Conservation (phyloP, 768 basidiomycete species). For the Mrakia blollopis region DNA sequence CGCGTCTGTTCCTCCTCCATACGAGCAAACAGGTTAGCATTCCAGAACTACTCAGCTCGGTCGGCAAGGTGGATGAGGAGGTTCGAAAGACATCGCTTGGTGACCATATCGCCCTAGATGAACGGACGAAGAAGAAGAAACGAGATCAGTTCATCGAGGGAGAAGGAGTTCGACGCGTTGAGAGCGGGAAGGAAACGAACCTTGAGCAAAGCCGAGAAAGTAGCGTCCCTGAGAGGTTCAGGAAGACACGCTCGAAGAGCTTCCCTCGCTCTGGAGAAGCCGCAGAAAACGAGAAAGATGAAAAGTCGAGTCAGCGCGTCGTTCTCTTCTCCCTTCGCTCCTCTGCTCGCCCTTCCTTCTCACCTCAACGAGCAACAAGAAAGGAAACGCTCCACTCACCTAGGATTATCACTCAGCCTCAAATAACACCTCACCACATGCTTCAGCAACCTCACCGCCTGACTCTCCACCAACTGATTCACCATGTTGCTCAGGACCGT, state of each 20-base stretch:
- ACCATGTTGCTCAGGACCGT: slow-evolving; percentile 99
- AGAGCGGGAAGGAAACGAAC: slow-evolving; percentile 45
- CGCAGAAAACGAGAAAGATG: not conserved
- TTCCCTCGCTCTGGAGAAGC: slow-evolving; percentile 70
- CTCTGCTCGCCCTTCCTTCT: not conserved
- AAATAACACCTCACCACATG: slow-evolving; percentile 98
- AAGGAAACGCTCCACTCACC: slow-evolving; percentile 52
- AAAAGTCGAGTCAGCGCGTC: not conserved
- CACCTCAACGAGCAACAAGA: not conserved
- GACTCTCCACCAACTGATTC: slow-evolving; percentile 92
- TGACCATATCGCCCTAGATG: slow-evolving; percentile 91
- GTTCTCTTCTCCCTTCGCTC: not conserved
- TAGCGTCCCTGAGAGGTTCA: slow-evolving; percentile 88
- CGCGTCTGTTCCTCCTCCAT: not conserved
- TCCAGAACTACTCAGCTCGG: slow-evolving; percentile 35
- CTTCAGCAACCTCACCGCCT: slow-evolving; percentile 90
- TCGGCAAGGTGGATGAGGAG: slow-evolving; percentile 70
- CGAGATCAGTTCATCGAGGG: no score
- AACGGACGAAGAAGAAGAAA: not conserved
- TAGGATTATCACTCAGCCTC: slow-evolving; percentile 87
- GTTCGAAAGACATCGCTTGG: slow-evolving; percentile 53
- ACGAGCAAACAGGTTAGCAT: not conserved
- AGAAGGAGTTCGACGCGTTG: not conserved
- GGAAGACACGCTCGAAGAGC: slow-evolving; percentile 92
- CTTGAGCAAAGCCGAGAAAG: slow-evolving; percentile 86